Evolutionary conservation across 2,329 filamentous ascomycete species (phyloP).

Genomic region (Penicillium sp.): DNA sequence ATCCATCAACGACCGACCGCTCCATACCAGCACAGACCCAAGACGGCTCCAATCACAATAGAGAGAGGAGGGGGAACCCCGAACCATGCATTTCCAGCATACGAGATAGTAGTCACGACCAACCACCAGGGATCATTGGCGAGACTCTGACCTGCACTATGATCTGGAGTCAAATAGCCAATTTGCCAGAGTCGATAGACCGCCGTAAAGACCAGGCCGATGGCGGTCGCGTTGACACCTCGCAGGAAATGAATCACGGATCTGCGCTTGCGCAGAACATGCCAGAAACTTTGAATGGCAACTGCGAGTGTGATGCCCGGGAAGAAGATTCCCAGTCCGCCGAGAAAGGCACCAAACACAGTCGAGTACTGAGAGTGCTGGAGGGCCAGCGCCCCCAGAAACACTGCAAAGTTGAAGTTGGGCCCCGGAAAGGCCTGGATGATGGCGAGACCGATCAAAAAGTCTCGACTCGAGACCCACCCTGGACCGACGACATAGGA

Average conservation of each 20-base stretch:
- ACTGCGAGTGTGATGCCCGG: constrained; percentile 33
- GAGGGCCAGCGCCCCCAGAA: constrained; percentile 49
- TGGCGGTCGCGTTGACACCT: constrained; percentile 55
- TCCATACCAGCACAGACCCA: constrained; percentile 46
- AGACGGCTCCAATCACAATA: constrained; percentile 43
- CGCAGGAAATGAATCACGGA: constrained; percentile 48
- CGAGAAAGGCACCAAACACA: constrained; percentile 47
- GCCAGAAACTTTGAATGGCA: constrained; percentile 48
- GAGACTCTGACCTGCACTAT: constrained; percentile 47
- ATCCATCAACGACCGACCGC: constrained; percentile 27
- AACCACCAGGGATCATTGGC: constrained; percentile 59
- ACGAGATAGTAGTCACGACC: constrained; percentile 50
- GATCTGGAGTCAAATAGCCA: constrained; percentile 50
- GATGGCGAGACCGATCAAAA: constrained; percentile 65
- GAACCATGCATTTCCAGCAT: constrained; percentile 47
- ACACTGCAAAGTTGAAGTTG: constrained; percentile 49
- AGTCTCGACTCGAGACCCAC: constrained; percentile 66
- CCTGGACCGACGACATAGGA: constrained; percentile 59
- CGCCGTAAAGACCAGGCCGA: constrained; percentile 58
- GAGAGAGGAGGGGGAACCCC: constrained; percentile 39
- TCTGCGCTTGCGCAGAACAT: constrained; percentile 41
- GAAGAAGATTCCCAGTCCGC: constrained; percentile 41
- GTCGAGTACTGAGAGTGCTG: constrained; percentile 25
- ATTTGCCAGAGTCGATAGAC: constrained; percentile 60
- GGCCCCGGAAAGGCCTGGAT: constrained; percentile 65